Percentiles rank a stretch among this genome's conserved stretches.
Evolutionary conservation across 1,284 basidiomycete species (phyloP).

Genomic region (Puccinia brachypodii): DNA sequence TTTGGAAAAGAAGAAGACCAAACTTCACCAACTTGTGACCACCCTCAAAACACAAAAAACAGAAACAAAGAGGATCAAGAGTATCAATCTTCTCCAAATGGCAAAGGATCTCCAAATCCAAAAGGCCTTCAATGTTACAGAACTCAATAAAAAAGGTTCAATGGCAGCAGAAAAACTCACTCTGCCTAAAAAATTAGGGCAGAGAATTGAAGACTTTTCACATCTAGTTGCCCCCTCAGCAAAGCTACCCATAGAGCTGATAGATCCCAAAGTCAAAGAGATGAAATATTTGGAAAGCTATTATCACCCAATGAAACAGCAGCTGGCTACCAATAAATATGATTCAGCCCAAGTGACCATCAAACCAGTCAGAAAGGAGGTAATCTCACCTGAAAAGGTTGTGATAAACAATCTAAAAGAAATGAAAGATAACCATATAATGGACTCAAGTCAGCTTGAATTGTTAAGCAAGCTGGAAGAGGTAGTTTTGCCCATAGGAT

Average conservation of each 20-base stretch:
- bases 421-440: too few relatives aligned
- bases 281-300: neutral
- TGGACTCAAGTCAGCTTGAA: too few relatives aligned
- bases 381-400: too few relatives aligned
- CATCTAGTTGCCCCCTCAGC: too few relatives aligned
- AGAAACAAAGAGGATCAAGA: neutral
- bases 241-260: neutral
- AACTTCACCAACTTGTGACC: neutral
- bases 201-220: neutral
- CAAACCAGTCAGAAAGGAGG: too few relatives aligned
- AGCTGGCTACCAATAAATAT: too few relatives aligned
- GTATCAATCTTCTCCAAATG: neutral
- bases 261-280: neutral
- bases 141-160: neutral
- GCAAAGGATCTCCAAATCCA: neutral
- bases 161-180: neutral
- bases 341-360: too few relatives aligned
- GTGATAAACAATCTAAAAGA: too few relatives aligned
- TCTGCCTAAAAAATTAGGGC: neutral
- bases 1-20: neutral
- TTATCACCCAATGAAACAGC: neutral
- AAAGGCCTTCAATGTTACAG: neutral
- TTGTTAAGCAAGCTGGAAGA: too few relatives aligned
- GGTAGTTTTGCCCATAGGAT: too few relatives aligned
- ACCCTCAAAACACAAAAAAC: neutral